Evolutionary conservation across 108 stramenopile genomes (phyloP).

Genomic region (Mediolabrus comicus): DNA sequence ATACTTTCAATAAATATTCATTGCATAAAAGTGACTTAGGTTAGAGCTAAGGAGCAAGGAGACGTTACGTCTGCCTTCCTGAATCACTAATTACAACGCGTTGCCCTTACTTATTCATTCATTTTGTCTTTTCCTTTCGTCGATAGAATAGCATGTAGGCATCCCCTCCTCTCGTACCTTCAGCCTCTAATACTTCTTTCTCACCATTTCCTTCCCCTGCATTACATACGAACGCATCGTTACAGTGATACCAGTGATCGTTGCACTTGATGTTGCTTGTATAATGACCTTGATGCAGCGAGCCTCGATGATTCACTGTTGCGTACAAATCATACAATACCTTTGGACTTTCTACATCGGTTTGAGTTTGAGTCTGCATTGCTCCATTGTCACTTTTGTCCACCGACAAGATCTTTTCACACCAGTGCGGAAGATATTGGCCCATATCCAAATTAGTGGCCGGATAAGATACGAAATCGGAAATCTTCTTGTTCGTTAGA

Average conservation of each 20-base stretch:
- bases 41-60: too few species aligned
- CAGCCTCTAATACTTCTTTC: conserved; percentile 51
- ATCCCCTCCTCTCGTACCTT: too few species aligned
- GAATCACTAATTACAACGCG: too few species aligned
- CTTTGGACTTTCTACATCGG: conserved; percentile 35
- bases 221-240: conserved; percentile 54
- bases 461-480: conserved; percentile 76
- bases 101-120: too few species aligned
- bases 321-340: conserved; percentile 75
- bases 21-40: too few species aligned
- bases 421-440: conserved; percentile 73
- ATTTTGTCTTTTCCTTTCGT: neutral
- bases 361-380: neutral
- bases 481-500: conserved; percentile 67
- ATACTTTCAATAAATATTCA: too few species aligned
- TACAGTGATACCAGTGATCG: conserved; percentile 72
- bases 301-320: conserved; percentile 76
- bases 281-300: conserved; percentile 71
- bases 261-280: conserved; percentile 67
- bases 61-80: too few species aligned
- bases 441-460: conserved; percentile 73
- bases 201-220: conserved; percentile 42
- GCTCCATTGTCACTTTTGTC: neutral
- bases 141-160: conserved; percentile 81
- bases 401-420: conserved; percentile 30